phyloP scores from a whole-genome alignment of 306 rosid genomes.

The Cajanus cajan region DNA sequence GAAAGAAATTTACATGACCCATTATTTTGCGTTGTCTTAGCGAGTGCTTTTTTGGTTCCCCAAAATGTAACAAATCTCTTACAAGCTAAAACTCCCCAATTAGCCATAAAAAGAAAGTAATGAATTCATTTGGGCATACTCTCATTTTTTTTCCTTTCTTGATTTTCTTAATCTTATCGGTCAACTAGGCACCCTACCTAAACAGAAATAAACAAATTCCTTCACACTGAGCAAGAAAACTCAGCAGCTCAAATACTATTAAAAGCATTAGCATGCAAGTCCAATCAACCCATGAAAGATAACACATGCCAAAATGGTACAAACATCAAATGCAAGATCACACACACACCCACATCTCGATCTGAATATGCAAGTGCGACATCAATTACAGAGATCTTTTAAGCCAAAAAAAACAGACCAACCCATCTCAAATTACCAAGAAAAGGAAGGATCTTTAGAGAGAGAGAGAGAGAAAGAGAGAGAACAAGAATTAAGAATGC shows the following conservation, averaged over 20 bases:
- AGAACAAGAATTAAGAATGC: conserved; percentile 4
- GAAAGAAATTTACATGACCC: background rate
- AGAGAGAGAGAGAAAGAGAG: conserved; percentile 19
- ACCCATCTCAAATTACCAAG: background rate
- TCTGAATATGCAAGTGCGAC: conserved; percentile 25
- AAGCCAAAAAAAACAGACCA: background rate
- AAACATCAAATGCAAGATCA: conserved; percentile 26
- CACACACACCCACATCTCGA: conserved; percentile 35
- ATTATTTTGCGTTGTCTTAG: background rate
- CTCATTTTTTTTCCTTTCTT: background rate
- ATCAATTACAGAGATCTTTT: conserved; percentile 43
- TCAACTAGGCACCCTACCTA: background rate
- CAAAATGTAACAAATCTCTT: background rate
- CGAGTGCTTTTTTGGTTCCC: background rate
- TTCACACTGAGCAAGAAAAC: conserved; percentile 20
- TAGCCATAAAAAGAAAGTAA: conserved; percentile 7
- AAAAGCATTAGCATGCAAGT: conserved; percentile 35
- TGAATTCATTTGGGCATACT: background rate
- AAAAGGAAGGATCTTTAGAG: conserved; percentile 36
- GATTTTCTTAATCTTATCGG: background rate
- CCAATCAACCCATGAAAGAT: conserved; percentile 32
- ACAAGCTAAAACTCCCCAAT: background rate
- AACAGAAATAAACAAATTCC: background rate
- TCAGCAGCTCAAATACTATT: background rate
- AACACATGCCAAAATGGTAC: conserved; percentile 30